Conservation (phyloP, 2,329 filamentous ascomycete species). For the Aphanocladium album region DNA sequence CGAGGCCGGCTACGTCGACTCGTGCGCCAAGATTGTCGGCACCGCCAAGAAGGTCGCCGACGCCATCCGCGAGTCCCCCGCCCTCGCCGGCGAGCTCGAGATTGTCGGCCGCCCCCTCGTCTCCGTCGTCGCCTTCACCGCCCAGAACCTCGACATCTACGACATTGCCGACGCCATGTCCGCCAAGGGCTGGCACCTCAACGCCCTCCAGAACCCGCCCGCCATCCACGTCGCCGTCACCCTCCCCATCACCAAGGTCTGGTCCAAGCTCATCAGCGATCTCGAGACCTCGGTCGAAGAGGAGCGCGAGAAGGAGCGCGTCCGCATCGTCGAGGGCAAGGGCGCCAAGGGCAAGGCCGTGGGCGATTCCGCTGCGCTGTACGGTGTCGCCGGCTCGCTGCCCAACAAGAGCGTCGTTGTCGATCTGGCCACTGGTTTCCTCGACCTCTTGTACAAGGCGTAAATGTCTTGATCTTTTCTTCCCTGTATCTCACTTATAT, state of each 20-base stretch:
- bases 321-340: constrained; percentile 64
- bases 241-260: constrained; percentile 73
- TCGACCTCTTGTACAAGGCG: constrained; percentile 89
- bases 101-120: constrained; percentile 83
- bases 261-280: constrained; percentile 74
- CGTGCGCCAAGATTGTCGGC: constrained; percentile 83
- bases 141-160: constrained; percentile 84
- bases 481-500: not conserved
- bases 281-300: constrained; percentile 60
- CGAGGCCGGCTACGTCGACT: constrained; percentile 79
- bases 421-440: constrained; percentile 82
- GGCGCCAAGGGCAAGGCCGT: constrained; percentile 59
- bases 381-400: constrained; percentile 89
- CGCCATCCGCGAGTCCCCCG: constrained; percentile 64
- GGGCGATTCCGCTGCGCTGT: constrained; percentile 81
- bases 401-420: constrained; percentile 95
- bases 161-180: constrained; percentile 89
- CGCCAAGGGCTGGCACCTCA: constrained; percentile 86
- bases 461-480: no score
- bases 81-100: constrained; percentile 66
- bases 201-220: constrained; percentile 84
- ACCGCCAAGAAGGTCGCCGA: constrained; percentile 76
- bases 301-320: constrained; percentile 77
- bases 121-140: constrained; percentile 82
- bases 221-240: constrained; percentile 95